Evolutionary conservation across 768 basidiomycete species (phyloP).

Genomic region (Chlorophyllum brunneum): DNA sequence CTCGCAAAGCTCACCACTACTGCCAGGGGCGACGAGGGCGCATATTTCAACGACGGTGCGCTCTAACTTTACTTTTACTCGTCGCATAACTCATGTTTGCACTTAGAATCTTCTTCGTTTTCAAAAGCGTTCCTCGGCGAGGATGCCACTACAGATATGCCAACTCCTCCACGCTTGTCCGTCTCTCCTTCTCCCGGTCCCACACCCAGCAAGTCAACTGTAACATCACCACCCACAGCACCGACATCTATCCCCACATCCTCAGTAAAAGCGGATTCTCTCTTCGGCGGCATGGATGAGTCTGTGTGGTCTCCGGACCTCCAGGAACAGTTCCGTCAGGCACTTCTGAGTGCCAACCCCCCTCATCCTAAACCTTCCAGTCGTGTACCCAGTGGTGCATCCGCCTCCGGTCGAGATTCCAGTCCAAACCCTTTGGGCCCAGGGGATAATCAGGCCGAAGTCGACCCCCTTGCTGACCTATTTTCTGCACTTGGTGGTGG

Average conservation of each 20-base stretch:
- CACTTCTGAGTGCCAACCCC: slow-evolving; percentile 42
- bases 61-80: slow-evolving; percentile 13
- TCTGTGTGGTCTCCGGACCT: slow-evolving; percentile 67
- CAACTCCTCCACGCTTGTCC: slow-evolving; percentile 23
- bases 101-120: slow-evolving; percentile 25
- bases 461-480: background rate
- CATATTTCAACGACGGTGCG: slow-evolving; percentile 50
- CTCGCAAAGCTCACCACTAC: slow-evolving; percentile 78
- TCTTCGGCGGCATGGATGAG: slow-evolving; percentile 36
- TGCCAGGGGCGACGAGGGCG: slow-evolving; percentile 63
- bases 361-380: slow-evolving; percentile 18
- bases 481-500: slow-evolving; percentile 9
- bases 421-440: slow-evolving; percentile 38
- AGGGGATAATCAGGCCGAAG: slow-evolving; percentile 3
- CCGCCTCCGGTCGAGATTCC: slow-evolving; percentile 38
- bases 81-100: slow-evolving; percentile 33
- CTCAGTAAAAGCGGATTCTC: slow-evolving; percentile 18
- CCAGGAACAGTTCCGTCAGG: slow-evolving; percentile 64
- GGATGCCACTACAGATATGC: slow-evolving; percentile 33
- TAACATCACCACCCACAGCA: slow-evolving; percentile 23
- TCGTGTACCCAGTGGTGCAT: slow-evolving; percentile 15
- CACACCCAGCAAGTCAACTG: slow-evolving; percentile 13
- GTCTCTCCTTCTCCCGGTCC: slow-evolving; percentile 14
- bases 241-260: slow-evolving; percentile 19
- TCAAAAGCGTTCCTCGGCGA: slow-evolving; percentile 42